A percentile compares a stretch with the other conserved stretches of the same genome.
Conservation (phyloP, 345 rosid species). For the Eucalyptus polyanthemos region DNA sequence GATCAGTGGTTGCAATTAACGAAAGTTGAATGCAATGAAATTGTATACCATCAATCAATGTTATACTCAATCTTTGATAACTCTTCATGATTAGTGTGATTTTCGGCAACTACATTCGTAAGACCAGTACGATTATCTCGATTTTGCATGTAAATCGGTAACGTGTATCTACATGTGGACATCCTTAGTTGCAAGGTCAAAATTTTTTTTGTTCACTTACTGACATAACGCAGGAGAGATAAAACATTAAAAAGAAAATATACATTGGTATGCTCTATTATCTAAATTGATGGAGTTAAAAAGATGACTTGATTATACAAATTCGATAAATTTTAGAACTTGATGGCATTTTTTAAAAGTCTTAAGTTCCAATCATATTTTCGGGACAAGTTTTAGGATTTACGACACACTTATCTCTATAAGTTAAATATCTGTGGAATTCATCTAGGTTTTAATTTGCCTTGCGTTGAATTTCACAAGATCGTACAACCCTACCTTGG, state of each 20-base stretch:
- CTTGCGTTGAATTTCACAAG: not conserved
- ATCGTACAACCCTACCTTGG: not conserved
- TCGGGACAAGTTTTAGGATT: not conserved
- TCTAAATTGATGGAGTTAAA: rapidly evolving
- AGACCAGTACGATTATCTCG: not conserved
- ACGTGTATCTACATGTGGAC: not conserved
- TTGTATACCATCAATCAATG: not conserved
- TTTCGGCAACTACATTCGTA: not conserved
- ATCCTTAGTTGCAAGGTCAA: not conserved
- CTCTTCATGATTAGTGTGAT: not conserved
- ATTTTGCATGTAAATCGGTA: not conserved
- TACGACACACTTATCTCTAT: not conserved
- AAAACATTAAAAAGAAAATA: not conserved
- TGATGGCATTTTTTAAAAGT: not conserved
- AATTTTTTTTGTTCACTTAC: not conserved
- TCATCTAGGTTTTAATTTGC: not conserved
- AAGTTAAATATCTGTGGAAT: not conserved
- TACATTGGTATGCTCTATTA: not conserved
- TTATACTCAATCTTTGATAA: not conserved
- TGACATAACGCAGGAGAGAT: not conserved
- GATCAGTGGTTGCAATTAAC: not conserved
- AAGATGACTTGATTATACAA: not conserved
- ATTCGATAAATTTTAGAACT: not conserved
- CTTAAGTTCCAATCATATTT: not conserved
- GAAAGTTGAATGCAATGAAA: not conserved